phyloP scores from a whole-genome alignment of 179 eudicot species.

The Silene vulgaris region DNA sequence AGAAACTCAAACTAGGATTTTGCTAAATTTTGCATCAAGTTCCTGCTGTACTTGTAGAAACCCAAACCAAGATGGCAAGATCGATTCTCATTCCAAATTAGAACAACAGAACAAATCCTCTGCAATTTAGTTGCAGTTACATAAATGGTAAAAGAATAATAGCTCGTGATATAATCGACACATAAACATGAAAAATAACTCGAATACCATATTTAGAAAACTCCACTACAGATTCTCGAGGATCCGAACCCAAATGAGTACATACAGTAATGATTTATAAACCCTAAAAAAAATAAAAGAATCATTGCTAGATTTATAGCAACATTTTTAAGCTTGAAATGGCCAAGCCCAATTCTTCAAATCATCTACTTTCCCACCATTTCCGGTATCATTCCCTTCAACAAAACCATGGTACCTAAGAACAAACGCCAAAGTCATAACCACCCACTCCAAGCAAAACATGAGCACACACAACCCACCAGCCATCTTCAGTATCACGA shows the following conservation, averaged over 20 bases:
- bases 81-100: too few species aligned
- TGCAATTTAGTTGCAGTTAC: too few species aligned
- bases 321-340: slow-evolving; percentile 34
- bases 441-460: slow-evolving; percentile 67
- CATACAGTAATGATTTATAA: too few species aligned
- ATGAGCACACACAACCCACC: slow-evolving; percentile 58
- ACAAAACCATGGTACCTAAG: slow-evolving; percentile 41
- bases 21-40: neutral
- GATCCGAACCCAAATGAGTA: neutral
- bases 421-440: slow-evolving; percentile 49
- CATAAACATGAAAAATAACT: too few species aligned
- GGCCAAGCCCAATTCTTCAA: slow-evolving; percentile 59
- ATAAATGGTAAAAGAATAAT: too few species aligned
- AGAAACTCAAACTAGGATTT: neutral
- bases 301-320: neutral
- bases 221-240: too few species aligned
- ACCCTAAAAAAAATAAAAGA: neutral
- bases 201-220: too few species aligned
- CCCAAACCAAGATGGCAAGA: too few species aligned
- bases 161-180: too few species aligned
- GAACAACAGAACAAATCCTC: too few species aligned
- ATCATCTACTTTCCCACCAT: slow-evolving; percentile 39
- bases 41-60: neutral
- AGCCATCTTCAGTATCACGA: slow-evolving; percentile 51
- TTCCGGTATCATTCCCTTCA: slow-evolving; percentile 18